These are phyloP conservation scores for Boletus huronensis DNA, from an alignment of 768 basidiomycete species.

Conservation along the genomic window DNA sequence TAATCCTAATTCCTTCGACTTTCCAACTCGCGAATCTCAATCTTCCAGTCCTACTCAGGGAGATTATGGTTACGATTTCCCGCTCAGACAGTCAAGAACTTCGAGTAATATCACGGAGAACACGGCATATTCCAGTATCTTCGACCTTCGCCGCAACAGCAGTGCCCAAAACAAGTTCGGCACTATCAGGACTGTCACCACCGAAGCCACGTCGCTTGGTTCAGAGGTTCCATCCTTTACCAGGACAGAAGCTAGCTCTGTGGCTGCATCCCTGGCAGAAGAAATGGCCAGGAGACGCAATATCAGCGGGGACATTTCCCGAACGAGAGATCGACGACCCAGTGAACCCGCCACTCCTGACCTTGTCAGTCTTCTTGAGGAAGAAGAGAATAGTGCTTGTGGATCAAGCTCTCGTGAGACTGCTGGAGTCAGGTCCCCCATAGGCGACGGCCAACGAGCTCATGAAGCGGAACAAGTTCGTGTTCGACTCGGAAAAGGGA, in stretches of 20 bases:
- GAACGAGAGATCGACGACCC: conserved; percentile 53
- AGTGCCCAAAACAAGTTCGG: conserved; percentile 60
- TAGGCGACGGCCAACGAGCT: conserved; percentile 21
- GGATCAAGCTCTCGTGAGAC: conserved; percentile 42
- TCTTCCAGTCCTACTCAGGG: conserved; percentile 31
- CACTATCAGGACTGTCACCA: conserved; percentile 78
- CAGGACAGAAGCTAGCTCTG: conserved; percentile 57
- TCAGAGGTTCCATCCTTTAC: conserved; percentile 62
- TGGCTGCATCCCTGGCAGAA: conserved; percentile 49
- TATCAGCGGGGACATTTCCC: conserved; percentile 24
- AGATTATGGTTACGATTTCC: conserved; percentile 34
- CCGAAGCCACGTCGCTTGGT: conserved; percentile 66
- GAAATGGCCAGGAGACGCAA: conserved; percentile 38
- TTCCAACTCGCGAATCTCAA: conserved; percentile 35
- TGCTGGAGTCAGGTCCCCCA: conserved; percentile 17
- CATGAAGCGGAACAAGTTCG: conserved; percentile 32
- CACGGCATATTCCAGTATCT: conserved; percentile 56
- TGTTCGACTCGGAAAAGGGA: conserved; percentile 69
- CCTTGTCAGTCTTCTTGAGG: conserved; percentile 66
- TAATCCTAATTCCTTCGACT: conserved; percentile 26
- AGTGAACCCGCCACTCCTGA: conserved; percentile 63
- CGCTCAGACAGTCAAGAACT: conserved; percentile 58
- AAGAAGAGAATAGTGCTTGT: conserved; percentile 54
- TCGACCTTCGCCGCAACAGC: conserved; percentile 48
- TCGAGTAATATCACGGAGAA: conserved; percentile 59